Evolutionary conservation across 192 early-diverging fungal species (phyloP).

Genomic region (Rhizoclosmatium sp.): DNA sequence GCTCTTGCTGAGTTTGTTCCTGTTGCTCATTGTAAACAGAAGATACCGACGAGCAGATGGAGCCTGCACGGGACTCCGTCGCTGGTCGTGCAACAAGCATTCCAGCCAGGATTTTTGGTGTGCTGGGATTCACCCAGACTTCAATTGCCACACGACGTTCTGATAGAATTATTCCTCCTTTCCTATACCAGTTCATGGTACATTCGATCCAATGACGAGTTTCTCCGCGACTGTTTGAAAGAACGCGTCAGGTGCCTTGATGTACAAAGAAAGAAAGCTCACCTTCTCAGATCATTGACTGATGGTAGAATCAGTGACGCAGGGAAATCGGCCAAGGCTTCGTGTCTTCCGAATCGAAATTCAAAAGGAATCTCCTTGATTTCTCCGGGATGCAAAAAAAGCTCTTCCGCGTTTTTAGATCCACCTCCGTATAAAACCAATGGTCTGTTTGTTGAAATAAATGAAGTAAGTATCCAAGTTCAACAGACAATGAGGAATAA

Average conservation of each 20-base stretch:
- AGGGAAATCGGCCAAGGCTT: slow-evolving; percentile 30
- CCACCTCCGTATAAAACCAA: slow-evolving; percentile 22
- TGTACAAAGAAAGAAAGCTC: neutral
- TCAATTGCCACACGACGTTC: slow-evolving; percentile 35
- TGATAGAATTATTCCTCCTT: slow-evolving; percentile 24
- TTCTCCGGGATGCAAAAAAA: slow-evolving; percentile 7
- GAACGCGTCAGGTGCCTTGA: neutral
- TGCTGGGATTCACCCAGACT: slow-evolving; percentile 35
- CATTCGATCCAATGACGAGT: slow-evolving; percentile 37
- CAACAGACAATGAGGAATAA: neutral
- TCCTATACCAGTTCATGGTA: slow-evolving; percentile 35
- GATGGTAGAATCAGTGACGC: slow-evolving; percentile 27
- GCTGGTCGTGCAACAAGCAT: slow-evolving; percentile 26
- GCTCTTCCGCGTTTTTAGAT: slow-evolving; percentile 7
- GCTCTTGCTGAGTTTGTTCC: neutral
- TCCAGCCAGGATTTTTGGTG: slow-evolving; percentile 27
- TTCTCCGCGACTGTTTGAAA: slow-evolving; percentile 27
- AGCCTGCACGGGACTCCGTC: neutral
- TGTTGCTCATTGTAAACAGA: neutral
- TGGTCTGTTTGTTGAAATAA: slow-evolving; percentile 1
- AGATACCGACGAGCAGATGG: neutral
- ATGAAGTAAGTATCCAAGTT: neutral
- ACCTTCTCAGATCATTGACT: slow-evolving; percentile 26
- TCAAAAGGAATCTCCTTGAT: slow-evolving; percentile 29
- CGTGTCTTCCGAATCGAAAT: slow-evolving; percentile 34